Percentiles rank a stretch among this genome's conserved stretches.
Evolutionary conservation across 1,284 basidiomycete species (phyloP).

Genomic region (Cryptococcus wingfieldii): DNA sequence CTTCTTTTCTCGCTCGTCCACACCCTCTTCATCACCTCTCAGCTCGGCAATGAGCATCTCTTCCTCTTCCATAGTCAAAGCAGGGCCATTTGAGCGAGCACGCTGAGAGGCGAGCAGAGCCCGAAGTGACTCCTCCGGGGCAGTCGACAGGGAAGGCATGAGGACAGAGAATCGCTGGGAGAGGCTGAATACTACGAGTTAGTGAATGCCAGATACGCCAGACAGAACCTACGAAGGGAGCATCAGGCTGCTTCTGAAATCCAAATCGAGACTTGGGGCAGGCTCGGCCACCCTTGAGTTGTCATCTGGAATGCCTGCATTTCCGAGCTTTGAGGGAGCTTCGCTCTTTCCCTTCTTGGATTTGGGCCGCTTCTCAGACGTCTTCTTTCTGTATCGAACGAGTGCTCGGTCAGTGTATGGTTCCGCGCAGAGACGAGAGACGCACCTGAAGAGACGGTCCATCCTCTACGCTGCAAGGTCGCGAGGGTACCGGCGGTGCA

Average conservation of each 20-base stretch:
- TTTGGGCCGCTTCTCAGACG: conserved; percentile 3
- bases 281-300: not conserved
- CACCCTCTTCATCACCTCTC: conserved; percentile 7
- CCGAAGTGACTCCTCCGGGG: conserved; percentile 35
- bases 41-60: conserved; percentile 42
- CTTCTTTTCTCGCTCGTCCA: conserved; percentile 1
- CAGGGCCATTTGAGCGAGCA: conserved; percentile 30
- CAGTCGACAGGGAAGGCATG: conserved; percentile 31
- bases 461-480: not conserved
- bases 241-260: conserved; percentile 44
- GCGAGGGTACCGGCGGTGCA: not conserved
- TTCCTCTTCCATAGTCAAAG: conserved; percentile 42
- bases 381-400: not conserved
- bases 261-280: conserved; percentile 38
- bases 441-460: conserved; percentile 19
- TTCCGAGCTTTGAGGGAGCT: not conserved
- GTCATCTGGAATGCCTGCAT: not conserved
- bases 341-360: not conserved
- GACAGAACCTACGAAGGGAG: conserved; percentile 35
- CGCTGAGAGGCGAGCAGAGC: conserved; percentile 39
- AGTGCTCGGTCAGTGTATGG: not conserved
- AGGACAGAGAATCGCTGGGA: conserved; percentile 45
- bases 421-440: not conserved
- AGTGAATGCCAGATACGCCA: not conserved
- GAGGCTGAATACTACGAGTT: conserved; percentile 17